Base-by-base conservation (phyloP, 2,329 filamentous ascomycete species). In the Phialocephala sp. region DNA sequence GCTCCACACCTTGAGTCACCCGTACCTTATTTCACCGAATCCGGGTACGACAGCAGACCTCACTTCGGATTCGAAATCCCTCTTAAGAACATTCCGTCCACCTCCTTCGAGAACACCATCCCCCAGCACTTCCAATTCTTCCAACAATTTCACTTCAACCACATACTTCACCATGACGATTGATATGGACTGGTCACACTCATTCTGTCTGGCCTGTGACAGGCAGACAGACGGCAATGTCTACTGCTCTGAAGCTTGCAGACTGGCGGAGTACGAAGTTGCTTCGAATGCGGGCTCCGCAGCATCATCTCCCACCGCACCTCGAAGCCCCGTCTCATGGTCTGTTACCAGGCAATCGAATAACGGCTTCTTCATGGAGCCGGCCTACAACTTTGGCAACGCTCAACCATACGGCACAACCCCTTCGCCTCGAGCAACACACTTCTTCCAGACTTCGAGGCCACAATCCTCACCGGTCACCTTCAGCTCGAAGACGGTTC, bases 201-300 rank as follows among this genome's bases (percentile, higher is more conserved):
- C 96, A 80, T 97, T 93, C 86, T 97, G 94, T 85, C 88, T 97
- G 74, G 89, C 91, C 82, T 97, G 94, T 83, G 94, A 97, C 82
- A 90, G 91, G 81, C 92, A 96, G 81, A 93, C 91, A 67, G 87
- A 91, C 70, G 89, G 89, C 64, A 89, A 89, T 68, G 88, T 91
- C 71, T 97, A 97, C 84, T 97, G 94, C 85, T 97, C 93, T 56
- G 93, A 97, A 81, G 87, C 91, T 36, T 97, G 94, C 85, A 88
- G 93, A 71, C 84, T 97, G 54, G 91, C 92, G 71, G 94, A 97
- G 80, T 89, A 94, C 73, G 93, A 97, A 79, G 88, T 86, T 43
- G 84, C 82, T 12, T 79, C 81, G 18, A 80, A 83, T 60, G 80
- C 84, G 15, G 82, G 83, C 76, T 87, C 88, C 4, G 82, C 85